Base-by-base conservation (phyloP, 768 basidiomycete genomes). In the Lentinula lateritia region DNA sequence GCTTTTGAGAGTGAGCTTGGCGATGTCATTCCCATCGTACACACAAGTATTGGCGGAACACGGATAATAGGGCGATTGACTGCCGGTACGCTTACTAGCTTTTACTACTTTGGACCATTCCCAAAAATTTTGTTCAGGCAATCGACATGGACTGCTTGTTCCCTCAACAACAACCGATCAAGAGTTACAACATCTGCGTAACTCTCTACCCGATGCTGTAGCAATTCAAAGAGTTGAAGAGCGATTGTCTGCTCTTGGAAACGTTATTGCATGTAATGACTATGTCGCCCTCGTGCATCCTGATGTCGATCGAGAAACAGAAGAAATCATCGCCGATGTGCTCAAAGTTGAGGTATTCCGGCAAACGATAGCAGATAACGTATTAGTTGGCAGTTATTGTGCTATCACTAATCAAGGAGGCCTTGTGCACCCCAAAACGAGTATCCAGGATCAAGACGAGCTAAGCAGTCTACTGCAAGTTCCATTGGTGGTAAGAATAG, bases 301-400 rank as follows among this genome's bases (percentile, higher is more conserved):
- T 7, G 97, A 99, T 66, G 78, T 98, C 63, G 97, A 98, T 77
- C 87, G 97, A 64, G 97, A 98, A 76, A 99, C 97, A 23, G 97
- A 99, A 72, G 97, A 99, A 75, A 98, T 99, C 77, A 98, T 99
- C 75, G 97, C 97, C 34, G 97, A 99, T 73, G 93, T 97, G 18
- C 85, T 99, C 67, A 98, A 98, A 75, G 97, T 98, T 64, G 97
- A 99, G 73, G 97, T 98, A 5, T 99, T 99, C 79, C 83, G 97
- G 52, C 97, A 99, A 74, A 99, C 95, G 9, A 81, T 99, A 66
- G 97, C 97, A 12, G 90, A 93, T 66, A 98, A 98, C 76, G 95
- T 95, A 53, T 86, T 99, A 50, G 96, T 98, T 45, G 97, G 97
- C 43, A 92, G 89, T 62, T 99, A 98, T 73, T 95, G 93, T 73